Conservation (phyloP, 306 rosid genomes). For the Medicago ruthenica region DNA sequence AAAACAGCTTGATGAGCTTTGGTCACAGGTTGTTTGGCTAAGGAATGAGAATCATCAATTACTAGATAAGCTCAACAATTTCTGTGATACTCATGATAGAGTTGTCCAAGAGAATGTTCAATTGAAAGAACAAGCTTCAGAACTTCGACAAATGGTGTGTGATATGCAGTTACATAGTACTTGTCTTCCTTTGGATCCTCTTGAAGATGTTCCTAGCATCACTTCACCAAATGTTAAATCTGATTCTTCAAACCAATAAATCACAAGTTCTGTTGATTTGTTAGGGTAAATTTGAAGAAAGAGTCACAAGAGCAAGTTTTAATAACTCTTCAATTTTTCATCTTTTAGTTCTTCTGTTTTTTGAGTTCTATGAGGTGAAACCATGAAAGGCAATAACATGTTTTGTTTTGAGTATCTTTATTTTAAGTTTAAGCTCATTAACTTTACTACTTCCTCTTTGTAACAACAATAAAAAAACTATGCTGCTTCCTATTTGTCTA, state of each 20-base stretch:
- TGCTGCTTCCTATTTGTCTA: too few species aligned
- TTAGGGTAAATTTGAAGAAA: constrained; percentile 49
- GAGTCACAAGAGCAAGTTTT: constrained; percentile 34
- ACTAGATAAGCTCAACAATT: constrained; percentile 70
- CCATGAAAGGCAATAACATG: constrained; percentile 52
- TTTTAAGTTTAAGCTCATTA: constrained; percentile 30
- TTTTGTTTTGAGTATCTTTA: constrained; percentile 43
- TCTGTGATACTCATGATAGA: constrained; percentile 68
- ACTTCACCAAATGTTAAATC: constrained; percentile 42
- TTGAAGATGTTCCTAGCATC: constrained; percentile 59
- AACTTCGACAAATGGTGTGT: constrained; percentile 78
- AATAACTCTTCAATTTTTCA: constrained; percentile 42
- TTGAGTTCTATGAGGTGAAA: constrained; percentile 53
- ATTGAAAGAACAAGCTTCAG: constrained; percentile 77
- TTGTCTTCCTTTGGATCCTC: constrained; percentile 58
- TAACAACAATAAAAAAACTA: too few species aligned
- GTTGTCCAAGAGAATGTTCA: constrained; percentile 76
- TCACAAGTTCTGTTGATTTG: constrained; percentile 55
- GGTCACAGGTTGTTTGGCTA: constrained; percentile 95
- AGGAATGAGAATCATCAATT: constrained; percentile 85
- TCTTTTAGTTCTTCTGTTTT: constrained; percentile 35
- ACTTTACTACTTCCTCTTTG: background rate
- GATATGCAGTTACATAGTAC: constrained; percentile 72
- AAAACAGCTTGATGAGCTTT: constrained; percentile 91
- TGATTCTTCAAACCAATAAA: constrained; percentile 49